Percentiles rank a stretch among this genome's conserved stretches.
Evolutionary conservation across 2,329 filamentous ascomycete genomes (phyloP).

Genomic region (Ceratocystis huliohia): DNA sequence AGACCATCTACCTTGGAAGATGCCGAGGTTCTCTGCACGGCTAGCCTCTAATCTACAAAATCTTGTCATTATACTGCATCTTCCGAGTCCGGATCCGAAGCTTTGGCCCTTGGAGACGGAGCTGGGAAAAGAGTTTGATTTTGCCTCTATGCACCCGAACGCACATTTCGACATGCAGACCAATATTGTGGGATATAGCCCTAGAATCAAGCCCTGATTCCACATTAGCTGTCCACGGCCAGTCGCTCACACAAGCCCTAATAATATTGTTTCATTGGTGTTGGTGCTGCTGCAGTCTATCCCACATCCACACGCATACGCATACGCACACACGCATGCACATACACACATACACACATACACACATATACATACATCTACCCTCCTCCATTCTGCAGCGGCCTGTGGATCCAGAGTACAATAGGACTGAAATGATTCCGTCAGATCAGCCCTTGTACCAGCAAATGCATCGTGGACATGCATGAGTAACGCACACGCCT

Average conservation of each 20-base stretch:
- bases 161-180: background rate
- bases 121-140: background rate
- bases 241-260: background rate
- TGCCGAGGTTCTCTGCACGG: background rate
- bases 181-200: constrained; percentile 3
- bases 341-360: no score
- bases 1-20: background rate
- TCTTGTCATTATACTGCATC: no score
- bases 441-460: background rate
- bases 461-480: background rate
- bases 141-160: background rate
- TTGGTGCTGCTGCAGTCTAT: background rate
- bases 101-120: background rate
- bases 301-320: no score
- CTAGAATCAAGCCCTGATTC: constrained; percentile 3
- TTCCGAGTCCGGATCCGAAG: background rate
- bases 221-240: background rate
- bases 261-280: background rate
- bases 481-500: background rate
- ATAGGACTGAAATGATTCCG: background rate
- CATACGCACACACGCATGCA: no score
- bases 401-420: background rate
- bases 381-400: background rate
- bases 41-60: background rate
- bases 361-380: background rate